phyloP scores from a whole-genome alignment of 352 stramenopile species.

The Aphanomyces astaci region DNA sequence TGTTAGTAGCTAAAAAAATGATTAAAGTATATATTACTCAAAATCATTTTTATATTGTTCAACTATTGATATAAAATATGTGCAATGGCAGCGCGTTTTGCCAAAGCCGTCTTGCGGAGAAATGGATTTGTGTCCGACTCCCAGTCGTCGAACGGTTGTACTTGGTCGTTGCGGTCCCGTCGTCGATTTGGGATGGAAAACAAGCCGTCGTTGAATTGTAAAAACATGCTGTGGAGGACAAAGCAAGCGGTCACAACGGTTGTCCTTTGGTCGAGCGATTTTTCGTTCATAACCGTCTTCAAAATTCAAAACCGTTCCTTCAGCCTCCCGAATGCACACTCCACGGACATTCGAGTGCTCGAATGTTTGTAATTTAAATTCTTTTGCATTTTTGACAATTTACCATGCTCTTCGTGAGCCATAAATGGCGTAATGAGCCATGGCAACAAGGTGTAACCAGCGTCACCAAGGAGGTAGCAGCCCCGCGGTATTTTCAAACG shows the following conservation, averaged over 20 bases:
- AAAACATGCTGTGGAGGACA: constrained; percentile 1
- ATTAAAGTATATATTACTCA: too few relatives aligned
- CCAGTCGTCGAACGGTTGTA: background rate
- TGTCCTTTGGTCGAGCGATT: background rate
- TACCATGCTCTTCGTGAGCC: background rate
- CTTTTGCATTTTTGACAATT: background rate
- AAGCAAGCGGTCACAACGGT: background rate
- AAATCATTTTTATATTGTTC: too few relatives aligned
- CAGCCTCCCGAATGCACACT: background rate
- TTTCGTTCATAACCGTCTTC: constrained; percentile 12
- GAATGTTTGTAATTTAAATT: background rate
- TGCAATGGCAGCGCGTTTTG: too few relatives aligned
- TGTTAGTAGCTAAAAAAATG: too few relatives aligned
- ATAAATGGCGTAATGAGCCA: background rate
- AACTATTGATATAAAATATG: too few relatives aligned
- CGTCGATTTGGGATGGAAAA: background rate
- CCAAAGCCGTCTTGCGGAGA: too few relatives aligned
- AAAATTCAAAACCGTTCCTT: constrained; percentile 12
- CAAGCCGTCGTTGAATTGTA: background rate
- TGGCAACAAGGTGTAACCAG: background rate
- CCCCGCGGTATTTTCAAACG: background rate
- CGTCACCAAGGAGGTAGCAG: background rate
- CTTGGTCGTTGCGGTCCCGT: background rate
- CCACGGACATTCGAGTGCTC: background rate
- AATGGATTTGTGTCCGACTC: background rate